phyloP scores from a whole-genome alignment of 2,329 filamentous ascomycete genomes.

The Penicillium sclerotigenum region DNA sequence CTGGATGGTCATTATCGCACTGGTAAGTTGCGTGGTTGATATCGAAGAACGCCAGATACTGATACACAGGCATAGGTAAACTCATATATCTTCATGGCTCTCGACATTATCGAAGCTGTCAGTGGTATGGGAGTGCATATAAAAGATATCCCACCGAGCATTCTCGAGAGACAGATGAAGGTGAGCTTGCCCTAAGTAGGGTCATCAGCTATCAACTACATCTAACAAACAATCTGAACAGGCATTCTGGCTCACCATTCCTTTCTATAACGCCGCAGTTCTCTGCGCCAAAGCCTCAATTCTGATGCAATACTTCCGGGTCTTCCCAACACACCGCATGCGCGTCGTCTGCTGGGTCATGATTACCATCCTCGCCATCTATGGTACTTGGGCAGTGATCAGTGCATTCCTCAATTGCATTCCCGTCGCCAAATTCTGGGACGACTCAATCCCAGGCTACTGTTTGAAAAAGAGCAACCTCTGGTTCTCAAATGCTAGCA shows the following conservation, averaged over 20 bases:
- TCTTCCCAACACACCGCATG: constrained; percentile 40
- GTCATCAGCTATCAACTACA: neutral
- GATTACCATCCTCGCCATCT: constrained; percentile 34
- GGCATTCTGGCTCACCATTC: constrained; percentile 40
- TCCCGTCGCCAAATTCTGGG: constrained; percentile 38
- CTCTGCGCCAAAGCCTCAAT: constrained; percentile 48
- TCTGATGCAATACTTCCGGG: constrained; percentile 49
- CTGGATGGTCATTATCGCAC: constrained; percentile 36
- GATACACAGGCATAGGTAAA: constrained; percentile 22
- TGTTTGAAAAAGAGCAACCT: constrained; percentile 42
- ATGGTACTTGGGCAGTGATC: constrained; percentile 36
- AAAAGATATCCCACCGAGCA: constrained; percentile 28
- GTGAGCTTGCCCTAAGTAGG: constrained; percentile 14
- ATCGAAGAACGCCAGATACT: neutral
- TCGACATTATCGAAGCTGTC: constrained; percentile 34
- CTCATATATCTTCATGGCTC: constrained; percentile 35
- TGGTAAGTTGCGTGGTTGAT: constrained; percentile 22
- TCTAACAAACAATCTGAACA: constrained; percentile 9
- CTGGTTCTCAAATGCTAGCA: constrained; percentile 45
- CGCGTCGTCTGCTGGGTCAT: constrained; percentile 39
- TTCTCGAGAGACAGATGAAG: constrained; percentile 35
- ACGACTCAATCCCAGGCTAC: constrained; percentile 25
- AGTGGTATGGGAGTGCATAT: constrained; percentile 39
- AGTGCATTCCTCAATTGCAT: constrained; percentile 39
- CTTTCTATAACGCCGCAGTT: constrained; percentile 39